Base-by-base conservation (phyloP, 2,329 filamentous ascomycete genomes). In the Calonectria honghensis region DNA sequence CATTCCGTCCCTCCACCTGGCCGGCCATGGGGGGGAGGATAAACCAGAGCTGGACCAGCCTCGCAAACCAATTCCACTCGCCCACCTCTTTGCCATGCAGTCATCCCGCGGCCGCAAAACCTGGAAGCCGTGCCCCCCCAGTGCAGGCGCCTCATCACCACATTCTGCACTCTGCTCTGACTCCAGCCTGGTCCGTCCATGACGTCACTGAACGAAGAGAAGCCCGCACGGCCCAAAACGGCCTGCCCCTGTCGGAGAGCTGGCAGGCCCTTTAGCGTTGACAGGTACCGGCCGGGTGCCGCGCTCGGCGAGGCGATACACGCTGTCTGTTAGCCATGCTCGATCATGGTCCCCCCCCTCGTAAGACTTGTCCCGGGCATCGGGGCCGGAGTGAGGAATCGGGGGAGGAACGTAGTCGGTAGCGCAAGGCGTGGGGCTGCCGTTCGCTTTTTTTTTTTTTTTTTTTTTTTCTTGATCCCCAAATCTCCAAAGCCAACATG, bases 341-440 rank as follows among this genome's bases (percentile, higher is more conserved):
- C 27, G 59, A 48, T 20, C 57, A 29, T 31, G 29, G 41, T 59
- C 18, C 16, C 39, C 61, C 24, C 27, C 64, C 64, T 37, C 11
- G 52, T 37, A 73, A 70, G 72, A 73, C 67, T 73, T 70, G 59
- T 63, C 61, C 61, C 72, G 45, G 68, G 51, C 51, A 73, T 73
- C 72, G 72, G 61, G 67, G n/a, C 32, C 20, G 16, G 24, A 67
- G 72, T 67, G 61, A 70, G 67, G 45, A 61, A 73, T 73, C 72
- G 72, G 72, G 10, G 39, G 50, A 41, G 16, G 1, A 13, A 16
- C n/a, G 14, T 63, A 18, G 37, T 31, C 37, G 14, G 57, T 41
- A 63, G 57, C 37, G 24, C 13, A 24, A 20, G 13, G 35, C 57
- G 35, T 63, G 57, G 57, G 57, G 35, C 57, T 29, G 57, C 39